Evolutionary conservation across 177 flowering plant genomes (phyloP), one percentile per base, ranked within the genome.

Genomic region (Telopea speciosissima): DNA sequence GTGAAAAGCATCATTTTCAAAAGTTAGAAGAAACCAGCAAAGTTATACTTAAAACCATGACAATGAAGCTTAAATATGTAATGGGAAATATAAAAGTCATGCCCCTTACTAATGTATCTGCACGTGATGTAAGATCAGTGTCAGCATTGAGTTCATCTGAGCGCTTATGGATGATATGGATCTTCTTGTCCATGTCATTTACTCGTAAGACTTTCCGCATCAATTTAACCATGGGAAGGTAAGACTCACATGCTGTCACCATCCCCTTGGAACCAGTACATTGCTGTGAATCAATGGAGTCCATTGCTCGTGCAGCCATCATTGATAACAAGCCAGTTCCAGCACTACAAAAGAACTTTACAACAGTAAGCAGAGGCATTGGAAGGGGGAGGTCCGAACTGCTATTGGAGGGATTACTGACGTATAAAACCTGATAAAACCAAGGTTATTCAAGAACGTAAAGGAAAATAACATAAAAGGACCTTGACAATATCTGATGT

Each of bases 311-410:
- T 21, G 97, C 90, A 58, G 94, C 92, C 97, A 95, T 90, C 97
- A 95, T 90, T 31, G 99, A 92, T 49, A 95, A 75, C 83, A 95
- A 79, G 11, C 97, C 99, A 67, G 99, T 95, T 58, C 99, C 99
- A 66, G 97, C 91, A 66, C 99, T 95, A 84, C 67, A 74, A 54
- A 70, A 22, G 24, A 24, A 69, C 24, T 17, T 12, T 17, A 67
- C 8, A 42, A 60, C 3, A 73, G 11, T 23, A 7, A 23, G 62
- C 8, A 59, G 3, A n/a, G 24, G 63, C 54, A 12, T 16, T 49
- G 17, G 19, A 49, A 16, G 19, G 54, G 54, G 54, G 4, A 49
- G 54, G 54, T 3, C 17, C 19, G 0, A 13, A 10, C 17, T 49
- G 14, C 54, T 16, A 49, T 49, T 13, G 40, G 54, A 49, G 54